Conservation (phyloP, 2,329 filamentous ascomycete species). For the Colletotrichum tabaci region DNA sequence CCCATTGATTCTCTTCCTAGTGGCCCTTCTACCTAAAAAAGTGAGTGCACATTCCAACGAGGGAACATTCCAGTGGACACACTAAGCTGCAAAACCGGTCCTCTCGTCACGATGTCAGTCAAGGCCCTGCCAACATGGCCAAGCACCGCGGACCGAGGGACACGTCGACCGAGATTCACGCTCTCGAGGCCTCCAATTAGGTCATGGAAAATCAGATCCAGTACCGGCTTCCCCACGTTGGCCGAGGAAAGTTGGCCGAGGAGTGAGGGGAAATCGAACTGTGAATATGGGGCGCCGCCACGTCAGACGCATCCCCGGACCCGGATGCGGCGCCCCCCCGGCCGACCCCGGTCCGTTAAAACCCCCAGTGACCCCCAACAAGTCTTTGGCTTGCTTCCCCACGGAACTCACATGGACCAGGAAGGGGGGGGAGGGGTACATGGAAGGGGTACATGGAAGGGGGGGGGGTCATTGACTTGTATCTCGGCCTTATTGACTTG, state of each 20-base stretch:
- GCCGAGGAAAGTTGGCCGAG: slow-evolving; percentile 30
- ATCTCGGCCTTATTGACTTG: neutral
- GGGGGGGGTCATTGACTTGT: too few relatives aligned
- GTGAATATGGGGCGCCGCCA: neutral
- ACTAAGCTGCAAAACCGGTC: neutral
- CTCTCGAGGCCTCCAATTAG: slow-evolving; percentile 25
- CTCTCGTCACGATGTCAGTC: neutral
- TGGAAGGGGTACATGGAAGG: neutral
- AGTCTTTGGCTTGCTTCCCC: slow-evolving; percentile 1
- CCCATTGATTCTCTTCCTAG: too few relatives aligned
- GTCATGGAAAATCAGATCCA: neutral
- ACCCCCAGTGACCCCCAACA: slow-evolving; percentile 12
- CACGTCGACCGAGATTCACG: neutral
- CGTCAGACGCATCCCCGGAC: slow-evolving; percentile 13
- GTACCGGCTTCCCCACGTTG: slow-evolving; percentile 27
- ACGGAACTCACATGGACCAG: neutral
- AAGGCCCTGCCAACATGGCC: neutral
- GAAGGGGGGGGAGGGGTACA: neutral
- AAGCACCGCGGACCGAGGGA: neutral
- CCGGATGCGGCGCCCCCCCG: slow-evolving; percentile 4
- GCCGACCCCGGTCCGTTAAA: neutral
- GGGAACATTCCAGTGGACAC: neutral
- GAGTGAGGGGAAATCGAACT: slow-evolving; percentile 26
- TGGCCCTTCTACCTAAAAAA: too few relatives aligned
- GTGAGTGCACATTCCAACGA: too few relatives aligned